phyloP scores from a whole-genome alignment of 1,139 yeast genomes.

The Geotrichum phurueaensis region DNA sequence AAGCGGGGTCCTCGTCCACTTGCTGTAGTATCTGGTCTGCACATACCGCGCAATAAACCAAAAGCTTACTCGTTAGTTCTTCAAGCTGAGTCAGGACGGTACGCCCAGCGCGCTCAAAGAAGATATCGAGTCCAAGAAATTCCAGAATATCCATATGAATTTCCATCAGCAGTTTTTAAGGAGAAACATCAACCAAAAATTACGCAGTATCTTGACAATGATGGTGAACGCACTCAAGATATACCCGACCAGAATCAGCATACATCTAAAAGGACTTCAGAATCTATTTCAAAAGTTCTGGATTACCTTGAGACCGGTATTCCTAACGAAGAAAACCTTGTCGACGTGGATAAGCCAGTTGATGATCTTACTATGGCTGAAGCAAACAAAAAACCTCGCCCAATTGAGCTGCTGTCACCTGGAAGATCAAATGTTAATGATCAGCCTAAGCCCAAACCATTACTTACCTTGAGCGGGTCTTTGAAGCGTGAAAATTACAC shows the following conservation, averaged over 20 bases:
- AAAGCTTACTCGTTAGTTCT: constrained; percentile 1
- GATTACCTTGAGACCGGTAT: not conserved
- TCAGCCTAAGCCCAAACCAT: not conserved
- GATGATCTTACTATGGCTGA: not conserved
- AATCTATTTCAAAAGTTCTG: constrained; percentile 1
- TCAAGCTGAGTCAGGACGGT: constrained; percentile 13
- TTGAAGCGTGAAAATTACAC: constrained; percentile 1
- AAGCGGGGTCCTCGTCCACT: constrained; percentile 4
- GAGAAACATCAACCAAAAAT: not conserved
- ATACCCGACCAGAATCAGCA: not conserved
- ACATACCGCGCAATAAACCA: constrained; percentile 6
- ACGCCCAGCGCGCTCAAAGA: constrained; percentile 2
- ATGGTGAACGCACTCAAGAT: not conserved
- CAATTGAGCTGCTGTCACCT: not conserved
- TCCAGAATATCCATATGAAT: not conserved
- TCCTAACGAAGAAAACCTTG: not conserved
- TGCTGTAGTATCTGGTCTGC: constrained; percentile 15
- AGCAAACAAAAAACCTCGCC: not conserved
- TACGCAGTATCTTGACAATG: not conserved
- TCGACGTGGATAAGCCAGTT: not conserved
- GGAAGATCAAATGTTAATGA: not conserved
- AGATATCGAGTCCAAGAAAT: not conserved
- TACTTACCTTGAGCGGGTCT: not conserved
- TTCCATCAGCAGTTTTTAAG: constrained; percentile 1
- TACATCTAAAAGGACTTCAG: not conserved